Conservation (phyloP, 495 filamentous ascomycete genomes). For the Elasticomyces elasticus region DNA sequence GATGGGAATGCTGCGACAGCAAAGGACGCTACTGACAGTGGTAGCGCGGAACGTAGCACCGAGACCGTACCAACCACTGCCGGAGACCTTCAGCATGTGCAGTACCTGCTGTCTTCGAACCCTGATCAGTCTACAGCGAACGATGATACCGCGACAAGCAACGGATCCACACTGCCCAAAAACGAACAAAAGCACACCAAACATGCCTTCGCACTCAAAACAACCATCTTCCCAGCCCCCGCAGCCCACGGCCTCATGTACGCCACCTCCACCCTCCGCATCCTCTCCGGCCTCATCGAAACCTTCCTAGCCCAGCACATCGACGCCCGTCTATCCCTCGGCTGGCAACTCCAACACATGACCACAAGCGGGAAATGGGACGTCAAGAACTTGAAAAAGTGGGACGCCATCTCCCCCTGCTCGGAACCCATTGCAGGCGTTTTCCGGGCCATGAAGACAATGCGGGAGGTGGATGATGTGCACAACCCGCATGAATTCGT, state of each 20-base stretch:
- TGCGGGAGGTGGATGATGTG: slow-evolving; percentile 72
- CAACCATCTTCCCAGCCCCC: slow-evolving; percentile 61
- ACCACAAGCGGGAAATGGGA: slow-evolving; percentile 91
- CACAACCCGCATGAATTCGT: slow-evolving; percentile 72
- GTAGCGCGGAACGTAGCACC: not conserved
- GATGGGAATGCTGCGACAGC: not conserved
- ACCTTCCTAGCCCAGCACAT: slow-evolving; percentile 67
- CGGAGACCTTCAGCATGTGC: not conserved
- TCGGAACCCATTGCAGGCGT: slow-evolving; percentile 63
- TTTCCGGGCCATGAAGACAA: slow-evolving; percentile 80
- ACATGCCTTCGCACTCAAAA: slow-evolving; percentile 44
- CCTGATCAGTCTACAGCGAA: not conserved
- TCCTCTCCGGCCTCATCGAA: slow-evolving; percentile 69
- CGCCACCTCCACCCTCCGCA: slow-evolving; percentile 61
- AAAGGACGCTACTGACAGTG: not conserved
- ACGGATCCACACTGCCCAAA: not conserved
- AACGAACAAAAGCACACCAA: slow-evolving; percentile 5
- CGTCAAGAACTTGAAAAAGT: slow-evolving; percentile 91
- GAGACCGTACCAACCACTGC: not conserved
- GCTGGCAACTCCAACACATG: slow-evolving; percentile 84
- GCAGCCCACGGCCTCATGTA: slow-evolving; percentile 82
- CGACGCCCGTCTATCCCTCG: slow-evolving; percentile 65
- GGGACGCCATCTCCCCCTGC: slow-evolving; percentile 67
- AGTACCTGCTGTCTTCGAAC: not conserved
- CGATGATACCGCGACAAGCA: not conserved